Evolutionary conservation across 371 early-diverging fungal species (phyloP), one percentile per base, ranked within the genome.

Genomic region (Coemansia sp.): DNA sequence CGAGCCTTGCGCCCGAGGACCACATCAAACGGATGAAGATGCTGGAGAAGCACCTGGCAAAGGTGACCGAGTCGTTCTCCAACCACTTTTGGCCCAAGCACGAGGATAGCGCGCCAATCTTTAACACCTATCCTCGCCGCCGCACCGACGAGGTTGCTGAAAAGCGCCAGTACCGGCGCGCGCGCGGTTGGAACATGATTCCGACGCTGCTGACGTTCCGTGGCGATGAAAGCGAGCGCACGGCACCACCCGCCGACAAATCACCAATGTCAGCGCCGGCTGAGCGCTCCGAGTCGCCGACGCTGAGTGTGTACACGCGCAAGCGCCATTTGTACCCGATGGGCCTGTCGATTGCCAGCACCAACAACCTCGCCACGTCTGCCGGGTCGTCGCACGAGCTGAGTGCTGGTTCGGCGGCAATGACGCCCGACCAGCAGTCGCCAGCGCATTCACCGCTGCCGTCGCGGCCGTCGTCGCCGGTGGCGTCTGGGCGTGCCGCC

Each of bases 151-250:
- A 71, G 32, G 38, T 39, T 41, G 59, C 26, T 41, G 70, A 75
- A 20, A 58, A 38, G 42, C 49, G 47, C 34, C 32, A 53, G 11
- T 53, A 40, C 16, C 66, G 75, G 5, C 62, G 75, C 11, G 53
- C 75, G 13, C 71, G 70, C 30, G 75, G 75, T 13, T 75, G 75
- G 75, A 66, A 57, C 50, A 75, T 75, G 75, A 75, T 75, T 26
- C 75, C 75, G 6, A 65, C 71, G 30, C 60, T 75, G 48, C 67
- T 75, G 20, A 62, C 71, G 11, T 75, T 75, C 45, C 70, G 60
- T 7, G 45, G 50, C 1, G 57, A 53, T 32, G 59, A 54, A 30
- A 20, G 55, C 3, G 58, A 54, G 57, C 60, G 43, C 26, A 26
- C 26, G 26, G 26, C 26, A 30, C 40, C 41, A 31, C 56, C 30